Percentiles rank a stretch among this genome's conserved stretches.
phyloP scores from a whole-genome alignment of 1,284 basidiomycete species.

The Fomitopsis palustris region DNA sequence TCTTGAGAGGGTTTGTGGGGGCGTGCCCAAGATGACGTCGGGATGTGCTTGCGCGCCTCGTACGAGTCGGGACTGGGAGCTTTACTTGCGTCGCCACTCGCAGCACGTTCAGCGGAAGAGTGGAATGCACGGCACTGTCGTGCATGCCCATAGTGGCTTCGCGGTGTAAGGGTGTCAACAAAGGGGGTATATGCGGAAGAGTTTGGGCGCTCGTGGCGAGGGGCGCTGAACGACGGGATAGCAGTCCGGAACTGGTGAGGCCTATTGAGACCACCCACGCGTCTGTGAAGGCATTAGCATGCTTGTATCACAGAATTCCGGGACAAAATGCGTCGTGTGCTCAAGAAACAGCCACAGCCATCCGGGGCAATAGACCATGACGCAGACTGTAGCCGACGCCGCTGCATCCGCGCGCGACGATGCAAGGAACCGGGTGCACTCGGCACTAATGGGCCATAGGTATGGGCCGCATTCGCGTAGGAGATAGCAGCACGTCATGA shows the following conservation, averaged over 20 bases:
- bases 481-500: no score
- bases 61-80: slow-evolving; percentile 6
- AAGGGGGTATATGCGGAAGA: slow-evolving; percentile 36
- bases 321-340: no score
- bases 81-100: slow-evolving; percentile 1
- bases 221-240: slow-evolving; percentile 36
- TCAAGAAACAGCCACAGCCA: no score
- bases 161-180: not conserved
- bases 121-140: slow-evolving; percentile 7
- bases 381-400: no score
- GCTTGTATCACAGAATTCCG: not conserved
- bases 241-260: slow-evolving; percentile 35
- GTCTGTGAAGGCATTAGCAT: slow-evolving; percentile 16
- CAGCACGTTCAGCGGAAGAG: not conserved
- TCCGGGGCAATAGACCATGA: no score
- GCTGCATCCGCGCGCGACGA: no score
- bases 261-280: slow-evolving; percentile 38
- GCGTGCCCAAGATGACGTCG: slow-evolving; percentile 22
- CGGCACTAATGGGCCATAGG: no score
- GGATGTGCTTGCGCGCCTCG: slow-evolving; percentile 17
- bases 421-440: no score
- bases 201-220: slow-evolving; percentile 27
- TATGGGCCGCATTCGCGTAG: no score
- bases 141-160: not conserved
- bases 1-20: slow-evolving; percentile 27